Evolutionary conservation across 2,329 filamentous ascomycete species (phyloP), one percentile per base, ranked within the genome.

Genomic region (Sclerotinia subarctica): DNA sequence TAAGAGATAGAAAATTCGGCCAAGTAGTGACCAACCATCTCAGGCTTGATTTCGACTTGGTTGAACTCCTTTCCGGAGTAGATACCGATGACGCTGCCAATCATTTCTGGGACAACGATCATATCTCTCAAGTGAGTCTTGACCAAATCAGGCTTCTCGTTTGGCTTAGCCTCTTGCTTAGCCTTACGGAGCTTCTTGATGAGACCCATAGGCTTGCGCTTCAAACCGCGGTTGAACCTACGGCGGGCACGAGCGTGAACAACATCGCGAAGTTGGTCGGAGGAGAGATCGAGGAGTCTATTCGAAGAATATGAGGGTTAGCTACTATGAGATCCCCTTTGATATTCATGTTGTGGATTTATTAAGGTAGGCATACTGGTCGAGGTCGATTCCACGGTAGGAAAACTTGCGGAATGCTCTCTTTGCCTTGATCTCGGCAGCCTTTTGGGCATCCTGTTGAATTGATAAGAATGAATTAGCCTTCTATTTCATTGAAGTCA

Each of bases 21-120:
- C 76, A 99, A 88, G 88, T 97, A 97, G 88, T 98, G 94, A 82
- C 95, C 95, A 84, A 99, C 95, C 95, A 99, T 99, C 89, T 99
- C 95, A 78, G 95, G 95, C 90, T 97, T 97, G 87, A 99, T 95
- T 85, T 99, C 95, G 79, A 99, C 94, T 89, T 97, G 94, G 91
- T 99, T 99, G 92, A 99, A 99, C 85, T 98, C 94, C 91, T 99
- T 99, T 82, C 95, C 95, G 77, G 93, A 97, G 92, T 99, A 99
- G 88, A 99, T 95, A 82, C 94, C 95, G 79, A 99, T 91, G 79
- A 99, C 94, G 84, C 88, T 92, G 79, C 95, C 95, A 81, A 99
- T 99, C 95, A 99, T 98, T 89, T 99, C 95, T 79, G 95, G 95
- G 78, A 99, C 95, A 81, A 99, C 90, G 83, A 99, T 97, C 95